phyloP scores from a whole-genome alignment of 1,284 basidiomycete species.

The Heimioporus retisporus region DNA sequence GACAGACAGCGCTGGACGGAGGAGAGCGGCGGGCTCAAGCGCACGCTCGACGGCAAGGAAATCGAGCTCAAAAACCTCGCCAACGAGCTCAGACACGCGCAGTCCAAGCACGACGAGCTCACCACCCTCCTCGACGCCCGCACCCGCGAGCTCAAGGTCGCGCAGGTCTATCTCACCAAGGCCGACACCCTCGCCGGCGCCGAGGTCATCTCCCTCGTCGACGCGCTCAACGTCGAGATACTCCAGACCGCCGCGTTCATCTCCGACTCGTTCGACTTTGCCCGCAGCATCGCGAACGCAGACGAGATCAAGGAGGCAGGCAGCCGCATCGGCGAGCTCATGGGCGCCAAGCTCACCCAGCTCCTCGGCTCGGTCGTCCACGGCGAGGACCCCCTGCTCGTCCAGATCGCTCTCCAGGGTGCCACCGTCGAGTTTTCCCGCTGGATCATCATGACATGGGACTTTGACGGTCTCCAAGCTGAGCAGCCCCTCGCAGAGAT shows the following conservation, averaged over 20 bases:
- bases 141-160: constrained; percentile 55
- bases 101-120: constrained; percentile 42
- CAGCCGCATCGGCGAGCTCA: constrained; percentile 44
- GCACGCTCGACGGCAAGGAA: constrained; percentile 36
- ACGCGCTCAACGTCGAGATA: constrained; percentile 60
- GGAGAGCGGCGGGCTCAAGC: constrained; percentile 17
- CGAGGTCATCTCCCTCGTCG: constrained; percentile 58
- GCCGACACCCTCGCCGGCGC: constrained; percentile 56
- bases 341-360: constrained; percentile 49
- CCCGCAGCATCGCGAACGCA: constrained; percentile 33
- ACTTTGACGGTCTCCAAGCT: constrained; percentile 55
- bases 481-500: constrained; percentile 55
- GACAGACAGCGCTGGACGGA: too few species aligned
- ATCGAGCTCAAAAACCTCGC: constrained; percentile 34
- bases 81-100: constrained; percentile 39
- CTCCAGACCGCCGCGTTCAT: constrained; percentile 59
- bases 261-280: constrained; percentile 55
- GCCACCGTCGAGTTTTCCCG: constrained; percentile 54
- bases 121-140: constrained; percentile 52
- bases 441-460: constrained; percentile 62
- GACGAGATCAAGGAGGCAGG: constrained; percentile 45
- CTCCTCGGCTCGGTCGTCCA: constrained; percentile 48
- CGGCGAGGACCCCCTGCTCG: constrained; percentile 53
- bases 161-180: constrained; percentile 58
- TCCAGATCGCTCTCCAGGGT: constrained; percentile 65